These are phyloP conservation scores for Naegleria fowleri DNA, from an alignment of 208 protist species.

Conservation along the genomic window DNA sequence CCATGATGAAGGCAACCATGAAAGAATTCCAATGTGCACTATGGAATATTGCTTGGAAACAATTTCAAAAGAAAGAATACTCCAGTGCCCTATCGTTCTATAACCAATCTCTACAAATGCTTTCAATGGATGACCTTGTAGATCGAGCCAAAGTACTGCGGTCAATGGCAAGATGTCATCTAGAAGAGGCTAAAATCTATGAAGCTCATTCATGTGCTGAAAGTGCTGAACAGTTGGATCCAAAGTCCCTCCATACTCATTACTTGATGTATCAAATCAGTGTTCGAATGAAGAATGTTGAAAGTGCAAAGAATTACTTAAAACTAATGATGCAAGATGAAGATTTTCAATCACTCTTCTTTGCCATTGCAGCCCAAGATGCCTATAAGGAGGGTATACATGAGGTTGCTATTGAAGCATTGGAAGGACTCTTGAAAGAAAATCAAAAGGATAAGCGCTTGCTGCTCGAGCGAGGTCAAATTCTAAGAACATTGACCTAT, in stretches of 20 bases:
- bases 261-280: slow-evolving; percentile 8
- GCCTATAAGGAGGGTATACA: neutral
- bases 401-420: neutral
- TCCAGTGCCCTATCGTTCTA: neutral
- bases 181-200: neutral
- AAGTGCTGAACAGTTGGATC: neutral
- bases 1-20: neutral
- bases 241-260: neutral
- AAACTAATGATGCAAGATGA: neutral
- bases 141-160: neutral
- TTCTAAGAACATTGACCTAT: neutral
- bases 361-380: neutral
- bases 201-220: neutral
- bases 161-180: neutral
- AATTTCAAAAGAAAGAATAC: neutral
- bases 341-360: neutral
- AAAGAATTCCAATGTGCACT: neutral
- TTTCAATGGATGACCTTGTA: neutral
- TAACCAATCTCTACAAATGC: neutral
- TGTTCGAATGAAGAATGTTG: neutral
- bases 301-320: neutral
- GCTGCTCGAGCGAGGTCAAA: neutral
- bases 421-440: neutral
- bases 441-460: neutral
- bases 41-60: neutral